A percentile compares a stretch with the other conserved stretches of the same genome.
Conservation (phyloP, 306 rosid species). For the Trifolium subterraneum region DNA sequence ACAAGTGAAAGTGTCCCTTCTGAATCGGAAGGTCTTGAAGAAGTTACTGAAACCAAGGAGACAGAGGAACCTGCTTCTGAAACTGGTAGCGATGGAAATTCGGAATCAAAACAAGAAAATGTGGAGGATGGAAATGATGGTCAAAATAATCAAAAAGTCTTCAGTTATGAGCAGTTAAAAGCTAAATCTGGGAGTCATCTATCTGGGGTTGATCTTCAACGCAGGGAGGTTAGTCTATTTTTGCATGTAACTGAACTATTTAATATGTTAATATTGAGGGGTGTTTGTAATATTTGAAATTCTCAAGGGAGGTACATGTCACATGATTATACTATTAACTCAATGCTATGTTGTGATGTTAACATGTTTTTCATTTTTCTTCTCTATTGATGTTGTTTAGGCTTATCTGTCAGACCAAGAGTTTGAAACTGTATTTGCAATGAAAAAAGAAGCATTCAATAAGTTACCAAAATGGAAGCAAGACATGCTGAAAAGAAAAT, state of each 20-base stretch:
- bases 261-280: constrained; percentile 8
- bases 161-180: constrained; percentile 85
- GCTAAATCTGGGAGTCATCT: constrained; percentile 80
- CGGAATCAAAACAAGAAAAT: constrained; percentile 64
- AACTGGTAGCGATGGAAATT: constrained; percentile 56
- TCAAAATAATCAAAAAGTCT: constrained; percentile 50
- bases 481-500: constrained; percentile 93
- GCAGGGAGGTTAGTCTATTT: constrained; percentile 77
- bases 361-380: constrained; percentile 33
- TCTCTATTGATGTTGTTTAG: constrained; percentile 51
- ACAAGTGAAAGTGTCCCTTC: constrained; percentile 62
- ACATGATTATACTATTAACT: constrained; percentile 7
- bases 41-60: constrained; percentile 66
- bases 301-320: not conserved
- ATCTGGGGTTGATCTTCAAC: constrained; percentile 86
- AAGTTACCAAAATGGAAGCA: constrained; percentile 97
- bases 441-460: constrained; percentile 79
- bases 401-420: constrained; percentile 89
- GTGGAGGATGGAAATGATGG: constrained; percentile 50
- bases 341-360: constrained; percentile 22
- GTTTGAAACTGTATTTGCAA: constrained; percentile 70
- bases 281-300: constrained; percentile 12
- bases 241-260: constrained; percentile 31
- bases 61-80: constrained; percentile 55
- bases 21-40: constrained; percentile 66